Conservation (phyloP, 345 rosid genomes). For the Eucalyptus cladocalyx region DNA sequence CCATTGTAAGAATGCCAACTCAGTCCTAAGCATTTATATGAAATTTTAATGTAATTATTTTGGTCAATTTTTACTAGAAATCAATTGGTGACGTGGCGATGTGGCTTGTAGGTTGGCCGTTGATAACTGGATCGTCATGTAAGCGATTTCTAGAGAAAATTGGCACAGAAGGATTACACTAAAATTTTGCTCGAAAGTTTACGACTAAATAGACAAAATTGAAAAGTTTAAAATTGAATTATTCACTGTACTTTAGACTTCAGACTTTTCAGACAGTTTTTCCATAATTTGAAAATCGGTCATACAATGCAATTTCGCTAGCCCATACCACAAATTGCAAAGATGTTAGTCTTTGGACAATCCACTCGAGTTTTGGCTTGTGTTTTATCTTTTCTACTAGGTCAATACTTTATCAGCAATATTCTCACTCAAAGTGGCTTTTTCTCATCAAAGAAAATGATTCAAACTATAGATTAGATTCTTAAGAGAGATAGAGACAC, state of each 20-base stretch:
- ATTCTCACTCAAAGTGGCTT: neutral
- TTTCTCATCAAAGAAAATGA: neutral
- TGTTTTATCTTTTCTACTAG: neutral
- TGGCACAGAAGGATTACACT: fast-evolving
- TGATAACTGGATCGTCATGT: neutral
- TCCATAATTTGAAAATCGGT: no score
- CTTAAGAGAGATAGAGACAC: neutral
- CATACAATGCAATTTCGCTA: no score
- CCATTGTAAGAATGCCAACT: neutral
- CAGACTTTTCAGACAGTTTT: fast-evolving
- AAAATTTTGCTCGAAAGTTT: neutral
- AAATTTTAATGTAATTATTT: neutral
- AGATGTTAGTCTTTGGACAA: neutral
- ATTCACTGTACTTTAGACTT: neutral
- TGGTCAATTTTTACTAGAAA: neutral
- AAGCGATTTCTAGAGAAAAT: neutral
- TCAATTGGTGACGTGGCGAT: fast-evolving
- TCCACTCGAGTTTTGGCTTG: neutral
- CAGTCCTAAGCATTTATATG: no score
- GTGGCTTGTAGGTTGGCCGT: neutral
- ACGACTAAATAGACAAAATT: neutral
- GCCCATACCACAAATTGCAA: neutral
- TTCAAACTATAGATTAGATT: neutral
- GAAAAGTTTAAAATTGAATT: neutral
- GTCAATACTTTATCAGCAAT: neutral